Evolutionary conservation across 2,329 filamentous ascomycete species (phyloP), one percentile per base, ranked within the genome.

Genomic region (Sporothrix curviconia): DNA sequence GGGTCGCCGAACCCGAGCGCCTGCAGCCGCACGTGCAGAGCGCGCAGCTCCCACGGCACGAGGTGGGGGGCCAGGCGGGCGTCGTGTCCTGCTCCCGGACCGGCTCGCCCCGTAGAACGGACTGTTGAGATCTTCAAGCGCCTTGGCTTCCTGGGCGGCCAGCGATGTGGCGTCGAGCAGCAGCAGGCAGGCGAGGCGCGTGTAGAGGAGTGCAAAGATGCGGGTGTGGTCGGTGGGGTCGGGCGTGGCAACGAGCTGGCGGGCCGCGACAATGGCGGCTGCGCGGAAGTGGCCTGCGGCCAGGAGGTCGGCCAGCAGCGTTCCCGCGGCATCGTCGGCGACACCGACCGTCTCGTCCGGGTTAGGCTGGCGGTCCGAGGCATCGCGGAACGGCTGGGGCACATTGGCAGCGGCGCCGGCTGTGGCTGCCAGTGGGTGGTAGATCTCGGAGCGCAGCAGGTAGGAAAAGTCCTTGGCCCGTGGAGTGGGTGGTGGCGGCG

Each of bases 1-100:
- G 86, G 83, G 71, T 99, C 94, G 4, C 86, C 86, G 62, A 94
- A 95, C 1, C 90, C 90, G 46, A 96, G 81, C 0, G 89, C 90
- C 64, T 95, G 90, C 19, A 97, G 78, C 1, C 92, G 82, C 8
- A 96, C 87, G 7, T 87, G 85, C 15, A 97, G 78, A 3, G 96
- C 80, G 7, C 94, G 83, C 54, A 99, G 78, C 42, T 87, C 81
- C 92, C 94, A 99, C 0, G 92, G 92, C 0, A 92, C 87, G 0
- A 95, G 78, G 67, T 87, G 47, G 2, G 47, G 32, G 3, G 47
- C 32, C 47, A 50, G 32, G 7, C n/a, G n/a, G n/a, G n/a, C n/a
- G n/a, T n/a, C n/a, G n/a, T n/a, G n/a, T n/a, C n/a, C n/a, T n/a
- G 86, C 19, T 11, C 37, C 19, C 75, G 80, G 0, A 73, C 78